Percentiles rank a stretch among this genome's conserved stretches.
Conservation (phyloP, 225 moss, liverwort and hornwort genomes). For the Lunularia cruciata region DNA sequence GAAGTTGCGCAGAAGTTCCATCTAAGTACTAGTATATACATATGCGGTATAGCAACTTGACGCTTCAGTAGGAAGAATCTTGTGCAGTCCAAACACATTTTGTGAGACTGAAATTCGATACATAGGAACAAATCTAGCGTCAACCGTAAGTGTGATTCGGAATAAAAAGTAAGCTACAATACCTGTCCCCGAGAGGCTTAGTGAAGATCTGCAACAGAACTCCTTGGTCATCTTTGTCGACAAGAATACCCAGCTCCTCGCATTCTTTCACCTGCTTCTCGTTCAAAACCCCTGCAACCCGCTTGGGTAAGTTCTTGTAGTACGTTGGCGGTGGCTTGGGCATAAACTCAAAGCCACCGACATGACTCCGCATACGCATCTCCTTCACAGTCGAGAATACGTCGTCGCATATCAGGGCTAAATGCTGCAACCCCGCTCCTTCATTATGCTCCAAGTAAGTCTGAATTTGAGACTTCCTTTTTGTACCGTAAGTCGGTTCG, state of each 20-base stretch:
- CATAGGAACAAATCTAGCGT: no score
- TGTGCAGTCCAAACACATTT: no score
- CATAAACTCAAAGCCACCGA: conserved; percentile 94
- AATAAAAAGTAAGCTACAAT: no score
- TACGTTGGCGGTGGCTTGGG: conserved; percentile 77
- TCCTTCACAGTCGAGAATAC: conserved; percentile 85
- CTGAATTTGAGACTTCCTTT: conserved; percentile 76
- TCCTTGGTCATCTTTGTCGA: conserved; percentile 83
- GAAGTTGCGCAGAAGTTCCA: no score
- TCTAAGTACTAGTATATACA: no score
- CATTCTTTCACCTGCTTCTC: conserved; percentile 75
- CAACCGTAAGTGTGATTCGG: no score
- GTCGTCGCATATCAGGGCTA: conserved; percentile 82
- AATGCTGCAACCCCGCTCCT: conserved; percentile 81
- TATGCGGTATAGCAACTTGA: no score
- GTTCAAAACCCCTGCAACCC: conserved; percentile 57
- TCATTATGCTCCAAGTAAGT: conserved; percentile 90
- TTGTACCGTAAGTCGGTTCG: conserved; percentile 69
- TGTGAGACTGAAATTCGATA: no score
- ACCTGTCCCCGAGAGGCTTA: conserved; percentile 91
- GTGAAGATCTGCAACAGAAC: conserved; percentile 84
- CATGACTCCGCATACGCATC: conserved; percentile 67
- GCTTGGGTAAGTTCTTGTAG: conserved; percentile 61
- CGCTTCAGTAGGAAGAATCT: no score
- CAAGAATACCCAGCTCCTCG: conserved; percentile 86